These are phyloP conservation scores for Acanthamoeba royreba DNA, from an alignment of 208 protist species.

Conservation along the genomic window DNA sequence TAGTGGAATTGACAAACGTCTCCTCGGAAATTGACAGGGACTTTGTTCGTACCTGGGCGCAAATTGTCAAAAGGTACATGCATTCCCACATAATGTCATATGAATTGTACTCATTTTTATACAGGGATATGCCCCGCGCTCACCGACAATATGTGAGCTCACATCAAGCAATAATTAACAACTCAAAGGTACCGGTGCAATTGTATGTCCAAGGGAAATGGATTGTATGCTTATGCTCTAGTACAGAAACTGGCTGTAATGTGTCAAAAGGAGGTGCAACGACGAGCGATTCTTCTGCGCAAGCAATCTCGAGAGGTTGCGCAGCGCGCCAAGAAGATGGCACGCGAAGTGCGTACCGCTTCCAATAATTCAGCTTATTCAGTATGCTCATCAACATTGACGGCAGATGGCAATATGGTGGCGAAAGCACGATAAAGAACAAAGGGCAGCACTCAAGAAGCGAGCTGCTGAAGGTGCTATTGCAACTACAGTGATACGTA, in stretches of 20 bases:
- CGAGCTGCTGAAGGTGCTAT: slow-evolving; percentile 46
- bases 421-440: slow-evolving; percentile 48
- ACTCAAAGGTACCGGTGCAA: not conserved
- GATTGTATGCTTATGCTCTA: not conserved
- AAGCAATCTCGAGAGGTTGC: not conserved
- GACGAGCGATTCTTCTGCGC: not conserved
- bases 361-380: not conserved
- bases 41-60: not conserved
- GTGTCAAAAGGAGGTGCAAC: slow-evolving; percentile 25
- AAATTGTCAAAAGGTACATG: not conserved
- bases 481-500: not conserved
- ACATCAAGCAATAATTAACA: not conserved
- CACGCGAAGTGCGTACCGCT: not conserved
- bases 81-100: not conserved
- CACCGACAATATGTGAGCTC: not conserved
- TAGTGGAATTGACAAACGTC: not conserved
- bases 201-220: not conserved
- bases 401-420: not conserved
- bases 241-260: slow-evolving; percentile 30
- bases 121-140: not conserved
- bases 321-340: slow-evolving; percentile 38
- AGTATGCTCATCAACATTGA: not conserved
- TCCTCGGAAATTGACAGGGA: not conserved
- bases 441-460: slow-evolving; percentile 43
- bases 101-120: not conserved